phyloP scores from a whole-genome alignment of 805 yeast species.

The Zygoascus biomembranicola region DNA sequence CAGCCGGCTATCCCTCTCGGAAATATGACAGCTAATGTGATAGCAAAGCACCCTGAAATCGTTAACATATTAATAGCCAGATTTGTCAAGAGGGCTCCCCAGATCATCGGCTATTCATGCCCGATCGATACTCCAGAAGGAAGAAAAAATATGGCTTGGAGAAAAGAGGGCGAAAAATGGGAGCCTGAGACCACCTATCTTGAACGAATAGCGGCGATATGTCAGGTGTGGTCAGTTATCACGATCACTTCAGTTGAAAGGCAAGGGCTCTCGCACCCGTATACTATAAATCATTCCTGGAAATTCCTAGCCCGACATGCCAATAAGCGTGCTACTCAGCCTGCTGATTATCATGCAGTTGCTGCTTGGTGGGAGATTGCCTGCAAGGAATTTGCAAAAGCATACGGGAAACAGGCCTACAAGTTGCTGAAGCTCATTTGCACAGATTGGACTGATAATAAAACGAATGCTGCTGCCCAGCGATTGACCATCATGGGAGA shows the following conservation, averaged over 20 bases:
- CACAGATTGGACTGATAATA: conserved; percentile 43
- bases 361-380: conserved; percentile 92
- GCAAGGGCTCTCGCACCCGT: conserved; percentile 36
- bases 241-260: conserved; percentile 37
- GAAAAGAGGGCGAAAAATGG: conserved; percentile 39
- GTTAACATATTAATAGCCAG: conserved; percentile 61
- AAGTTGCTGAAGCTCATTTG: conserved; percentile 49
- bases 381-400: conserved; percentile 44
- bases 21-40: conserved; percentile 46
- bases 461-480: conserved; percentile 66
- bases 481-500: conserved; percentile 71
- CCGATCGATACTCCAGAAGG: conserved; percentile 75
- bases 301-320: conserved; percentile 59
- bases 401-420: conserved; percentile 60
- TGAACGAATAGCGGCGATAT: conserved; percentile 82
- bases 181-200: conserved; percentile 59
- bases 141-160: conserved; percentile 79
- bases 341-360: conserved; percentile 62
- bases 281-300: conserved; percentile 60
- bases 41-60: conserved; percentile 44
- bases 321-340: conserved; percentile 43
- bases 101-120: conserved; percentile 74
- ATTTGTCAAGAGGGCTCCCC: conserved; percentile 85
- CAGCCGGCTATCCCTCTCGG: conserved; percentile 76
- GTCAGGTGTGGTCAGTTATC: conserved; percentile 70